Percentiles rank a stretch among this genome's conserved stretches.
phyloP scores from a whole-genome alignment of 208 protist species.

The Trypanosoma lewisi region DNA sequence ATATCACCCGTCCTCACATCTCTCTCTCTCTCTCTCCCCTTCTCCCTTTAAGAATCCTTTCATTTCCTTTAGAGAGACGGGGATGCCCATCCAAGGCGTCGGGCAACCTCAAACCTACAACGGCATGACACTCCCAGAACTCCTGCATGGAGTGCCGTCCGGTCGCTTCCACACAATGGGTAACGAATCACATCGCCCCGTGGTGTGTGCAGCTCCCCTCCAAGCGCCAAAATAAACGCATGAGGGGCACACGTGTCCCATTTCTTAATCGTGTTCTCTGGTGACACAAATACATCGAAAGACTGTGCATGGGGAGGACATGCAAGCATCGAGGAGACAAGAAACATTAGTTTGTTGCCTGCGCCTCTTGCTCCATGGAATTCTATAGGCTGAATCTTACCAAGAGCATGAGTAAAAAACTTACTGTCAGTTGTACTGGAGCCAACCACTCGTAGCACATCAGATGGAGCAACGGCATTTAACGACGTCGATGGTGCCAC shows the following conservation, averaged over 20 bases:
- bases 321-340: conserved; percentile 32
- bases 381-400: conserved; percentile 29
- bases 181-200: conserved; percentile 44
- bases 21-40: too few relatives aligned
- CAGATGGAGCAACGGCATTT: neutral
- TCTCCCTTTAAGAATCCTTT: too few relatives aligned
- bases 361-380: conserved; percentile 31
- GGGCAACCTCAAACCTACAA: conserved; percentile 27
- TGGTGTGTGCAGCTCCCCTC: conserved; percentile 46
- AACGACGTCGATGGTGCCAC: conserved; percentile 1
- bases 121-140: conserved; percentile 36
- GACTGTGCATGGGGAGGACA: conserved; percentile 1
- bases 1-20: neutral
- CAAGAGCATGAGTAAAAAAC: conserved; percentile 30
- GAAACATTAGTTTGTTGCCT: conserved; percentile 56
- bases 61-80: neutral
- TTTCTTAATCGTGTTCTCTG: conserved; percentile 49
- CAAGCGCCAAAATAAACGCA: conserved; percentile 60
- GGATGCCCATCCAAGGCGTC: conserved; percentile 38
- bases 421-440: conserved; percentile 40
- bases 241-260: conserved; percentile 82
- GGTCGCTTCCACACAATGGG: conserved; percentile 1
- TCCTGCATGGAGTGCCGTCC: conserved; percentile 30
- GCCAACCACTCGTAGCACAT: conserved; percentile 27
- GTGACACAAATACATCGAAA: conserved; percentile 65